Percentiles rank a stretch among this genome's conserved stretches.
Evolutionary conservation across 1,284 basidiomycete species (phyloP).

Genomic region (Leccinum pallidistipes): DNA sequence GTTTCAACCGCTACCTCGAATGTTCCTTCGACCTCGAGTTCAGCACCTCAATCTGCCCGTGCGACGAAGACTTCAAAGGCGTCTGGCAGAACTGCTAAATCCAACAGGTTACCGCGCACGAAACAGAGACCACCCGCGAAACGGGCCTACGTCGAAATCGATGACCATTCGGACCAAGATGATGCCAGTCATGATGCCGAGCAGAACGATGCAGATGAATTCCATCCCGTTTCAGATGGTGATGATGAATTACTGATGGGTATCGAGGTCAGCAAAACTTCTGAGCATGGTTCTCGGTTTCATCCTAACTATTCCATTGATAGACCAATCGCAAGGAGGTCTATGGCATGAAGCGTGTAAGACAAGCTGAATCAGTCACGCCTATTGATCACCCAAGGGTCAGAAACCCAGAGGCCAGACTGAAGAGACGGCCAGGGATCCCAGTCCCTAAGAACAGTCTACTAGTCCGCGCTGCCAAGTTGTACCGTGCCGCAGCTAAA

Average conservation of each 20-base stretch:
- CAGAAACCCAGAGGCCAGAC: not conserved
- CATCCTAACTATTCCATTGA: conserved; percentile 14
- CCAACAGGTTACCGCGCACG: conserved; percentile 9
- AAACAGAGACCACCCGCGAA: conserved; percentile 28
- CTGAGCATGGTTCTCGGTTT: not conserved
- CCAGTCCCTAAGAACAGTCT: conserved; percentile 15
- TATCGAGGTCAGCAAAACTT: conserved; percentile 41
- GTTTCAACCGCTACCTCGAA: conserved; percentile 15
- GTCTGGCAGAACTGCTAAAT: not conserved
- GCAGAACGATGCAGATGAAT: conserved; percentile 21
- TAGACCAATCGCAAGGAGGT: conserved; percentile 40
- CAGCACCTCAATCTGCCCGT: conserved; percentile 8
- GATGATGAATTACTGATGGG: conserved; percentile 61
- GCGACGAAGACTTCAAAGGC: conserved; percentile 12
- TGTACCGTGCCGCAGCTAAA: too few species aligned
- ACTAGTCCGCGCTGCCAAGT: too few species aligned
- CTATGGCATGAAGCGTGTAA: conserved; percentile 30
- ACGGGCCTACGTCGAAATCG: conserved; percentile 35
- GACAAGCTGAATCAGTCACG: not conserved
- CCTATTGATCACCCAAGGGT: too few species aligned
- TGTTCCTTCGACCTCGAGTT: conserved; percentile 13
- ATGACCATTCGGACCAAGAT: conserved; percentile 26
- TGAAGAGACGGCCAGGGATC: conserved; percentile 27
- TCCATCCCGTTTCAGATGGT: conserved; percentile 39
- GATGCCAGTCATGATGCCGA: conserved; percentile 22